These are phyloP conservation scores for Candida rishiriensis DNA, from an alignment of 805 yeast genomes.

Conservation along the genomic window DNA sequence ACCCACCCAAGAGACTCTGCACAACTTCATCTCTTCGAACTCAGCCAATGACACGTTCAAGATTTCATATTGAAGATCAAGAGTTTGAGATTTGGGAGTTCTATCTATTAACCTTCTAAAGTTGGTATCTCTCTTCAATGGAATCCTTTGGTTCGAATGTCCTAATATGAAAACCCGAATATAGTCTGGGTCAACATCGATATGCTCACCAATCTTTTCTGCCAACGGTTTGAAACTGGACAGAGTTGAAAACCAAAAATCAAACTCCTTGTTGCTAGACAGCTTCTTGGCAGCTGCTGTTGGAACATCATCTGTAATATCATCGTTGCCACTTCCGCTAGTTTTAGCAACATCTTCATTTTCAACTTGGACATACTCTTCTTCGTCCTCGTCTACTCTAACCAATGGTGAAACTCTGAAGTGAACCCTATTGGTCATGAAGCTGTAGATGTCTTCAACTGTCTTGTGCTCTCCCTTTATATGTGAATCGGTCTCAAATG, in stretches of 20 bases:
- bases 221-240: conserved; percentile 60
- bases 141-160: conserved; percentile 53
- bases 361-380: conserved; percentile 43
- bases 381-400: conserved; percentile 39
- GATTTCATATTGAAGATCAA: conserved; percentile 64
- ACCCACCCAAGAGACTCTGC: conserved; percentile 69
- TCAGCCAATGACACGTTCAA: conserved; percentile 71
- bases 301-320: neutral
- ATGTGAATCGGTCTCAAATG: conserved; percentile 3
- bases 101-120: conserved; percentile 34
- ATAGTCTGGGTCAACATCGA: conserved; percentile 53
- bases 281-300: conserved; percentile 10
- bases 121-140: conserved; percentile 37
- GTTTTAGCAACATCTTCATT: conserved; percentile 10
- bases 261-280: conserved; percentile 31
- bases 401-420: conserved; percentile 44
- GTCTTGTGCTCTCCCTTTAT: conserved; percentile 23
- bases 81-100: conserved; percentile 40
- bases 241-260: conserved; percentile 65
- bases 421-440: conserved; percentile 56
- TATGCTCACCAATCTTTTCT: conserved; percentile 48
- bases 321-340: conserved; percentile 6
- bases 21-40: conserved; percentile 66
- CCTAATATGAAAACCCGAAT: conserved; percentile 62
- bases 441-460: conserved; percentile 46